Conservation (phyloP, 2,329 filamentous ascomycete genomes). For the Cordyceps fumosorosea region DNA sequence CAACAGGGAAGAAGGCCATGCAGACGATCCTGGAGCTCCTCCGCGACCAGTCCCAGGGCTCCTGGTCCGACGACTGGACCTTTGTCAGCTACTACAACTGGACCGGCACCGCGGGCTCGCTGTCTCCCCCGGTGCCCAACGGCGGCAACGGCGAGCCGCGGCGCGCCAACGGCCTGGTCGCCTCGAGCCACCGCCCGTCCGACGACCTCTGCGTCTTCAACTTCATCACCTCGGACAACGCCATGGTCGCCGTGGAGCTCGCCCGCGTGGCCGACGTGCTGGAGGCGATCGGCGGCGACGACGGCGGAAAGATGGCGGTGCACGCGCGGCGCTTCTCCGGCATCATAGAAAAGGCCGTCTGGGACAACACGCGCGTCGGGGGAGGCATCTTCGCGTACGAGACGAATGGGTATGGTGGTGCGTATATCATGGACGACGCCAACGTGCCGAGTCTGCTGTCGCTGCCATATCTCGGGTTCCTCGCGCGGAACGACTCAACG, state of each 20-base stretch:
- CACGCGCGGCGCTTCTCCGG: conserved; percentile 36
- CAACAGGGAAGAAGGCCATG: conserved; percentile 61
- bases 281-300: conserved; percentile 56
- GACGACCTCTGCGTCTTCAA: conserved; percentile 73
- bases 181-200: conserved; percentile 74
- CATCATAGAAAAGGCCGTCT: conserved; percentile 64
- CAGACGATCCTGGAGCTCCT: conserved; percentile 22
- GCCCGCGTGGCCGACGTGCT: conserved; percentile 54
- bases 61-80: conserved; percentile 20
- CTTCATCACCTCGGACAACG: conserved; percentile 39
- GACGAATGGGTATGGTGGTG: conserved; percentile 65
- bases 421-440: conserved; percentile 64
- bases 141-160: conserved; percentile 72
- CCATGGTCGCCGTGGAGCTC: conserved; percentile 46
- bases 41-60: conserved; percentile 21
- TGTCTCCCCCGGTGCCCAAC: conserved; percentile 46
- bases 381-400: conserved; percentile 71
- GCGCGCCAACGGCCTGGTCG: conserved; percentile 66
- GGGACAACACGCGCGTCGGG: conserved; percentile 32
- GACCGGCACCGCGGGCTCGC: conserved; percentile 22
- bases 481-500: conserved; percentile 50
- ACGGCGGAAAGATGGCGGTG: conserved; percentile 47
- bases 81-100: conserved; percentile 25
- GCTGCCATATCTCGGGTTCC: conserved; percentile 57
- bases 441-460: conserved; percentile 63